Conservation (phyloP, 441 rosid species). For the Euphorbia celastroides region DNA sequence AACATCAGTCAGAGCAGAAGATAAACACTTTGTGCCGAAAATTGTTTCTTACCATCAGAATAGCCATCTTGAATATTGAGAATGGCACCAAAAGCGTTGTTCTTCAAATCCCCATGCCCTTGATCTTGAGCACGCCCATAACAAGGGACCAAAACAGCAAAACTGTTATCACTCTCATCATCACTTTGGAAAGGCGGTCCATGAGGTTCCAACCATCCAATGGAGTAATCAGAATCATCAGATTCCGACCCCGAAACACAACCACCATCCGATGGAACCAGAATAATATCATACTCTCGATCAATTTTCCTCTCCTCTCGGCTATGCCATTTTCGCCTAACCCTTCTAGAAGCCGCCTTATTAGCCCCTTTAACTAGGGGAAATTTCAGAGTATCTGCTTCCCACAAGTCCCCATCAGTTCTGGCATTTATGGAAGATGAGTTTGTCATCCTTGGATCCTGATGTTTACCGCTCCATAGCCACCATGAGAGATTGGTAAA, state of each 20-base stretch:
- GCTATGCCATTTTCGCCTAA: slow-evolving; percentile 60
- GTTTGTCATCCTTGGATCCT: slow-evolving; percentile 38
- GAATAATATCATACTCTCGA: slow-evolving; percentile 62
- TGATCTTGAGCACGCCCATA: slow-evolving; percentile 41
- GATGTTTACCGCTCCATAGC: slow-evolving; percentile 57
- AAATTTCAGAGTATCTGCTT: slow-evolving; percentile 51
- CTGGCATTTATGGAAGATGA: slow-evolving; percentile 36
- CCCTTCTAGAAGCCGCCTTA: slow-evolving; percentile 38
- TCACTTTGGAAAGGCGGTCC: slow-evolving; percentile 60
- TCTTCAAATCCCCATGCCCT: slow-evolving; percentile 25
- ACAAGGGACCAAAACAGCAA: slow-evolving; percentile 74
- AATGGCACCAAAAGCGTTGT: slow-evolving; percentile 36
- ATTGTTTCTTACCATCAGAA: not conserved
- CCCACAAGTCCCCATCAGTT: slow-evolving; percentile 45
- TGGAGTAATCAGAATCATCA: slow-evolving; percentile 67
- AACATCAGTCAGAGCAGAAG: not conserved
- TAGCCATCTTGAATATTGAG: slow-evolving; percentile 31
- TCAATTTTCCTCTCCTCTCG: slow-evolving; percentile 67
- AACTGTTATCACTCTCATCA: slow-evolving; percentile 50
- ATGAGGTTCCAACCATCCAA: slow-evolving; percentile 84
- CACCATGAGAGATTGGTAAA: slow-evolving; percentile 60
- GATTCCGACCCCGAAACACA: slow-evolving; percentile 78
- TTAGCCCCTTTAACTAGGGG: slow-evolving; percentile 38
- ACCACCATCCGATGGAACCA: slow-evolving; percentile 75
- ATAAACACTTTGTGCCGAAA: not conserved